Evolutionary conservation across 1,284 basidiomycete genomes (phyloP), one percentile per base, ranked within the genome.

Genomic region (Clitocybe nebularis): DNA sequence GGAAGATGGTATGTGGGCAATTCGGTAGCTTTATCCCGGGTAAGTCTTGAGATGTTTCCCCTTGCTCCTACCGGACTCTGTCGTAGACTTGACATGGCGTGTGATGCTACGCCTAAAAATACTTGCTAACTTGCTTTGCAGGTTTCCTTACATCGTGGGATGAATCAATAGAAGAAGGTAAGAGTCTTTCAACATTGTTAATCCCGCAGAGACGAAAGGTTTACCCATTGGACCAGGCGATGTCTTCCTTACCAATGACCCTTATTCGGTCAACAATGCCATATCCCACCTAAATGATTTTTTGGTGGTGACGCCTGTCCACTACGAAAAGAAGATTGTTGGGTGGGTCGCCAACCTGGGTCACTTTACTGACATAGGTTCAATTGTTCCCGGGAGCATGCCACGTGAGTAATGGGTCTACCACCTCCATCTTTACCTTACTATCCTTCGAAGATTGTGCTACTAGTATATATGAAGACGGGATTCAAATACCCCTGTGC

Each of bases 1-100:
- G 60, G 3, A 57, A 58, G 47, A 60, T 60, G 59, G 54, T 60
- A 8, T 54, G 57, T 37, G 58, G 57, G 5, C 56, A 61, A 36
- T 60, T 58, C 36, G 58, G 57, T 17, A 53, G 49, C 36, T 59
- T 59, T 36, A 53, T 59, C 26, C 49, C 54, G 3, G 55, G 51
- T 35, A 17, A 37, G 22, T 3, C 11, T n/a, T n/a, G n/a, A n/a
- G n/a, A n/a, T n/a, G n/a, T n/a, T n/a, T n/a, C n/a, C n/a, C n/a
- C n/a, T n/a, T n/a, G n/a, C n/a, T n/a, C n/a, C n/a, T n/a, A n/a
- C n/a, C n/a, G n/a, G n/a, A n/a, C n/a, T n/a, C n/a, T n/a, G n/a
- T n/a, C n/a, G n/a, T n/a, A n/a, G n/a, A n/a, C n/a, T n/a, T n/a
- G n/a, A n/a, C n/a, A n/a, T n/a, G n/a, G n/a, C n/a, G n/a, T n/a